A percentile compares a stretch with the other conserved stretches of the same genome.
Conservation (phyloP, 1,284 basidiomycete genomes). For the Phenoliferia sp. region DNA sequence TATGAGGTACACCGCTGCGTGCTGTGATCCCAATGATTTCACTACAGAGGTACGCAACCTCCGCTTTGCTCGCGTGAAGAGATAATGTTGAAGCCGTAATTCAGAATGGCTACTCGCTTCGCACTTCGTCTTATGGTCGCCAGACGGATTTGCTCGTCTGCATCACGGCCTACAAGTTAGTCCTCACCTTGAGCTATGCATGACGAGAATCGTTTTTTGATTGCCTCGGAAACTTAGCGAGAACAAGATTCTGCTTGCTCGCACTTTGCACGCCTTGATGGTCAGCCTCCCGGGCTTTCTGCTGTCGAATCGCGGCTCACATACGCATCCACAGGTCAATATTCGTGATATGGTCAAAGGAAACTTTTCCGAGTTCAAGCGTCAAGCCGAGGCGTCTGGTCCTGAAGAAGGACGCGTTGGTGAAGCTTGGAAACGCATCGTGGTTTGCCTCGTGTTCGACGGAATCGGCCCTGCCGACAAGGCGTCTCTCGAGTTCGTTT, state of each 20-base stretch:
- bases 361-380: constrained; percentile 82
- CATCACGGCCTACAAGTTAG: constrained; percentile 10
- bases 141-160: constrained; percentile 85
- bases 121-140: constrained; percentile 77
- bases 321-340: constrained; percentile 53
- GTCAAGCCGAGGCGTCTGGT: constrained; percentile 51
- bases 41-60: constrained; percentile 47
- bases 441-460: constrained; percentile 77
- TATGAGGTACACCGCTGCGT: constrained; percentile 85
- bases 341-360: constrained; percentile 98
- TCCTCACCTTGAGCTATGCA: neutral
- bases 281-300: neutral
- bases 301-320: neutral
- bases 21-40: constrained; percentile 92
- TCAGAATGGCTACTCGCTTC: constrained; percentile 69
- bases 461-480: constrained; percentile 96
- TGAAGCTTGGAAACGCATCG: constrained; percentile 83
- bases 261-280: constrained; percentile 93
- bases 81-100: neutral
- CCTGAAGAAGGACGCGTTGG: constrained; percentile 89
- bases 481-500: constrained; percentile 69
- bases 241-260: constrained; percentile 88
- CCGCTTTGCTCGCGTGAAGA: neutral
- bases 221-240: constrained; percentile 55
- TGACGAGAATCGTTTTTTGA: neutral